Percentiles rank a stretch among this genome's conserved stretches.
Conservation (phyloP, 140 eudicot species). For the Bidens hawaiensis region DNA sequence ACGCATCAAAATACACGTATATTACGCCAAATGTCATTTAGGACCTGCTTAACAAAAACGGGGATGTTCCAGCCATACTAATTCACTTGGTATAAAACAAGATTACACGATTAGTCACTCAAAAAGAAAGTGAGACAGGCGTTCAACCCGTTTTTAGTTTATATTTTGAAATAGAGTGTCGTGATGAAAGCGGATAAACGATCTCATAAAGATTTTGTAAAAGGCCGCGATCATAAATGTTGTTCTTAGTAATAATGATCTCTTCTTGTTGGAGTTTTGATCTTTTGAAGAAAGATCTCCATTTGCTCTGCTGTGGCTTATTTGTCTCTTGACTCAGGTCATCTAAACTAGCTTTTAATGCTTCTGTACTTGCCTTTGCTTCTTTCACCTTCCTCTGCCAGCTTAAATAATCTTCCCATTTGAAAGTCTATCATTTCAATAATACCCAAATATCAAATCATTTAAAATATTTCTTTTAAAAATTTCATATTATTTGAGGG, state of each 20-base stretch:
- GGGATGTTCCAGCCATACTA: neutral
- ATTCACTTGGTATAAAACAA: neutral
- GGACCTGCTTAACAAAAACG: neutral
- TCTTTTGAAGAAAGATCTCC: slow-evolving; percentile 69
- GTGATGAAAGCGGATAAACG: slow-evolving; percentile 65
- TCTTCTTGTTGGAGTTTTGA: slow-evolving; percentile 59
- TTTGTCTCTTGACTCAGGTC: slow-evolving; percentile 42
- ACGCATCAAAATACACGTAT: neutral
- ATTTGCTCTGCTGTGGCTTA: slow-evolving; percentile 65
- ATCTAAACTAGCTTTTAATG: slow-evolving; percentile 64
- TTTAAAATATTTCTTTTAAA: too few relatives aligned
- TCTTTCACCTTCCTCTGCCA: slow-evolving; percentile 74
- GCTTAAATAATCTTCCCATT: slow-evolving; percentile 82
- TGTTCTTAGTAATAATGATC: slow-evolving; percentile 40
- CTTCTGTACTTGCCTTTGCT: slow-evolving; percentile 83
- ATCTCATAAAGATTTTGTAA: slow-evolving; percentile 61
- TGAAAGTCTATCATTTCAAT: slow-evolving; percentile 54
- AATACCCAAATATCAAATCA: neutral
- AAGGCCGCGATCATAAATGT: slow-evolving; percentile 71
- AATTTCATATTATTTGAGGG: too few relatives aligned
- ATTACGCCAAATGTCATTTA: neutral
- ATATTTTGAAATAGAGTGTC: slow-evolving; percentile 39
- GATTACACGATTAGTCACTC: neutral
- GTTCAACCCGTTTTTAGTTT: slow-evolving; percentile 41
- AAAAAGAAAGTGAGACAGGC: neutral